phyloP scores from a whole-genome alignment of 164 flowering plant genomes.

The Amborella trichopoda region DNA sequence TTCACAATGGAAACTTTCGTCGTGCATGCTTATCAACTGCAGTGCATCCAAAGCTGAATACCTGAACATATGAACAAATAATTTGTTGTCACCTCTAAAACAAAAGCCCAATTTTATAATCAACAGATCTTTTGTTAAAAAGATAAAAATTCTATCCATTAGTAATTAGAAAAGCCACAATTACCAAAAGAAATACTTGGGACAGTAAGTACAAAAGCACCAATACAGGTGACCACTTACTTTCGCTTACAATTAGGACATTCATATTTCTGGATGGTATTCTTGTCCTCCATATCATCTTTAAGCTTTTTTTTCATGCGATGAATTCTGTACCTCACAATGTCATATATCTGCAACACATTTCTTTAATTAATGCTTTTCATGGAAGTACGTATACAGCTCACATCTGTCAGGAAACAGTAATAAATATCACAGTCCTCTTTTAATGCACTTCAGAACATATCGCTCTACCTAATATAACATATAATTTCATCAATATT shows the following conservation, averaged over 20 bases:
- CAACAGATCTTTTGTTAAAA: no score
- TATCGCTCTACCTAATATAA: no score
- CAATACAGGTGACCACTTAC: conserved; percentile 15
- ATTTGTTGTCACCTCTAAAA: not conserved
- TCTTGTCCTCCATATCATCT: conserved; percentile 82
- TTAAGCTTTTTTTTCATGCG: conserved; percentile 90
- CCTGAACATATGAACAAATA: conserved; percentile 25
- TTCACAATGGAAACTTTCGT: conserved; percentile 84
- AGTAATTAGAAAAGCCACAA: no score
- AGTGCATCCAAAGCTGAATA: conserved; percentile 87
- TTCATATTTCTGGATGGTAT: conserved; percentile 84
- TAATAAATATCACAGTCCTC: no score
- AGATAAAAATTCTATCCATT: no score
- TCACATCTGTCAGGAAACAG: no score
- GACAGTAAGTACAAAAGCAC: not conserved
- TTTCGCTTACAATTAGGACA: conserved; percentile 80
- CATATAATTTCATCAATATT: no score
- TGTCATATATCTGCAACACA: conserved; percentile 77
- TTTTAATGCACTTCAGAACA: no score
- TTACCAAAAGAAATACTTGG: no score
- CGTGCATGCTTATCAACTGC: conserved; percentile 49
- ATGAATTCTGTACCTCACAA: conserved; percentile 83
- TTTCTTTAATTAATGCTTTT: not conserved
- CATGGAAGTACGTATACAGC: not conserved
- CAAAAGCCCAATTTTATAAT: not conserved